phyloP scores from a whole-genome alignment of 1,284 basidiomycete genomes.

The Puccinia horiana region DNA sequence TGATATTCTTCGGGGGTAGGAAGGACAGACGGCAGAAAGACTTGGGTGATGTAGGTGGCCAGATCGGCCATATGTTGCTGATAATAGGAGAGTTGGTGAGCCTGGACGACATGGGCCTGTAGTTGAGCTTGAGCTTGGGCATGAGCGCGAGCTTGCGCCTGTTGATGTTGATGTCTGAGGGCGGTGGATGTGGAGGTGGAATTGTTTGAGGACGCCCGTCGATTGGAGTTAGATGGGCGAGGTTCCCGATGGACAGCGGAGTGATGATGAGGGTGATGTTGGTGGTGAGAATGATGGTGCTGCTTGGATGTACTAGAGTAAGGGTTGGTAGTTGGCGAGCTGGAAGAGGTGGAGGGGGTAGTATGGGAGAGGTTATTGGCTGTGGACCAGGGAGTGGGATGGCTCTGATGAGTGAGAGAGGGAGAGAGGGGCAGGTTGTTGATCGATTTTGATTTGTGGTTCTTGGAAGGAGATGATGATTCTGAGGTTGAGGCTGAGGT shows the following conservation, averaged over 20 bases:
- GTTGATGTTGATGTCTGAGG: conserved; percentile 27
- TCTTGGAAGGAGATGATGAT: neutral
- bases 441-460: neutral
- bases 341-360: neutral
- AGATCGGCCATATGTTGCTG: conserved; percentile 48
- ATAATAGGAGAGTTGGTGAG: conserved; percentile 46
- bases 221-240: conserved; percentile 16
- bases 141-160: conserved; percentile 29
- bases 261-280: neutral
- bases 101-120: conserved; percentile 16
- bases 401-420: neutral
- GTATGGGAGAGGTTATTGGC: neutral
- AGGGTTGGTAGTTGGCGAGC: neutral
- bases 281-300: neutral
- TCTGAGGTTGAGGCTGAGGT: neutral
- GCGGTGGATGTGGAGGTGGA: neutral
- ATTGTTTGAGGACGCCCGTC: conserved; percentile 20
- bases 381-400: neutral
- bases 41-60: conserved; percentile 50
- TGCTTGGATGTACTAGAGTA: neutral
- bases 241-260: conserved; percentile 8
- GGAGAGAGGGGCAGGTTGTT: neutral
- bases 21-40: conserved; percentile 78
- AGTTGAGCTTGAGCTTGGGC: conserved; percentile 36
- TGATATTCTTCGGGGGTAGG: conserved; percentile 84